Evolutionary conservation across 768 basidiomycete genomes (phyloP).

Genomic region (Phaeotremella skinneri): DNA sequence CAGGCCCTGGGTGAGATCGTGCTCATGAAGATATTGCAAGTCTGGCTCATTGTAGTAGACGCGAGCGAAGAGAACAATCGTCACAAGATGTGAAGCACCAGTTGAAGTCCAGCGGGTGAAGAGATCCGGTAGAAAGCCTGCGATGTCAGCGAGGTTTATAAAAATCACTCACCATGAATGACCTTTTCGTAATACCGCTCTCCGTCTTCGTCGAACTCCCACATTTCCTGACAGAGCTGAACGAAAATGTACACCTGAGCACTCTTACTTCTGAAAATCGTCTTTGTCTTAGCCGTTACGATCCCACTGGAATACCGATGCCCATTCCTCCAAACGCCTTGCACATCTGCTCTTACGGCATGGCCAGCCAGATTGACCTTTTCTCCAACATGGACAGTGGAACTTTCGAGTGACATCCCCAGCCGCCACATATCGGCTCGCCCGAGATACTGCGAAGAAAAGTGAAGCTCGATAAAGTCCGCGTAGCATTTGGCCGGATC

Average conservation of each 20-base stretch:
- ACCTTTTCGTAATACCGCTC: conserved; percentile 95
- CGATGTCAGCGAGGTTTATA: neutral
- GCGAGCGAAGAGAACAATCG: conserved; percentile 89
- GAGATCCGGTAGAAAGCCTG: conserved; percentile 80
- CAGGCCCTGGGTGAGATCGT: conserved; percentile 52
- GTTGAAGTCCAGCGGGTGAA: conserved; percentile 80
- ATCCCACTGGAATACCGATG: conserved; percentile 65
- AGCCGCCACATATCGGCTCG: conserved; percentile 97
- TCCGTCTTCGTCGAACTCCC: conserved; percentile 95
- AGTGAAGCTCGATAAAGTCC: conserved; percentile 72
- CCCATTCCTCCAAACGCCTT: conserved; percentile 69
- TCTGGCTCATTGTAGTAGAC: conserved; percentile 58
- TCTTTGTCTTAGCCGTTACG: conserved; percentile 76
- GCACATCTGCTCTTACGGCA: conserved; percentile 72
- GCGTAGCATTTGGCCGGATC: conserved; percentile 57
- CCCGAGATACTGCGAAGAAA: conserved; percentile 92
- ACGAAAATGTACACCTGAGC: conserved; percentile 92
- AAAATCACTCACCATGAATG: conserved; percentile 63
- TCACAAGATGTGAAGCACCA: conserved; percentile 86
- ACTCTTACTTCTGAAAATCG: conserved; percentile 83
- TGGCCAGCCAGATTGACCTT: conserved; percentile 81
- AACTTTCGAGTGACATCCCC: conserved; percentile 72
- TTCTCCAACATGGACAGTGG: conserved; percentile 78
- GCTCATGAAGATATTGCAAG: conserved; percentile 36
- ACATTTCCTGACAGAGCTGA: conserved; percentile 91